Percentiles rank a stretch among this genome's conserved stretches.
Conservation (phyloP, 257 asterid species). For the Avicennia marina region DNA sequence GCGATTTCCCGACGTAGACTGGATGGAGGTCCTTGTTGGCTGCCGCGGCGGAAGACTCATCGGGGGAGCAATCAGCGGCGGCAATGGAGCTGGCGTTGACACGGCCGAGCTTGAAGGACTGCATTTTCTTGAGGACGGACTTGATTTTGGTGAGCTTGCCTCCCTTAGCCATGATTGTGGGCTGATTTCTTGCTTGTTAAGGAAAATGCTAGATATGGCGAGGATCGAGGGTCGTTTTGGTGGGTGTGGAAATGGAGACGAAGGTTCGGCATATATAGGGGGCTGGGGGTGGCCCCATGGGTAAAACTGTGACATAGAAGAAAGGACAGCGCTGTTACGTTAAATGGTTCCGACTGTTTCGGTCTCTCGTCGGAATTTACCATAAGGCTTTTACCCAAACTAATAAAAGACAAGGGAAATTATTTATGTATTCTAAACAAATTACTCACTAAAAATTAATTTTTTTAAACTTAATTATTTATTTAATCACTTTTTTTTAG, state of each 20-base stretch:
- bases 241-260: slow-evolving; percentile 27
- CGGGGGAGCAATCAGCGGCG: slow-evolving; percentile 32
- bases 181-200: no score
- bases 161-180: no score
- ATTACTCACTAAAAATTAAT: no score
- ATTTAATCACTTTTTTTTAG: no score
- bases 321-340: neutral
- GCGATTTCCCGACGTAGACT: slow-evolving; percentile 83
- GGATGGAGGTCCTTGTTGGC: slow-evolving; percentile 39
- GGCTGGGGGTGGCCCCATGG: slow-evolving; percentile 12
- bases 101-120: slow-evolving; percentile 81
- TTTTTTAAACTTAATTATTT: no score
- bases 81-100: slow-evolving; percentile 32
- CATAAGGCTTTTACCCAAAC: no score
- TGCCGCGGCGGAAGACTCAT: slow-evolving; percentile 28
- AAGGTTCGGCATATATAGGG: slow-evolving; percentile 29
- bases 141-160: slow-evolving; percentile 81
- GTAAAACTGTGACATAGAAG: neutral
- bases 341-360: neutral
- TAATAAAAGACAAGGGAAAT: no score
- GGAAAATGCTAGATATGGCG: no score
- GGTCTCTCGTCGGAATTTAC: no score
- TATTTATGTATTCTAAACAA: no score
- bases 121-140: slow-evolving; percentile 86
- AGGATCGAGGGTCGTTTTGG: slow-evolving; percentile 20